Percentiles rank a stretch among this genome's conserved stretches.
Conservation (phyloP, 305 asterid species). For the Fraxinus greggii region DNA sequence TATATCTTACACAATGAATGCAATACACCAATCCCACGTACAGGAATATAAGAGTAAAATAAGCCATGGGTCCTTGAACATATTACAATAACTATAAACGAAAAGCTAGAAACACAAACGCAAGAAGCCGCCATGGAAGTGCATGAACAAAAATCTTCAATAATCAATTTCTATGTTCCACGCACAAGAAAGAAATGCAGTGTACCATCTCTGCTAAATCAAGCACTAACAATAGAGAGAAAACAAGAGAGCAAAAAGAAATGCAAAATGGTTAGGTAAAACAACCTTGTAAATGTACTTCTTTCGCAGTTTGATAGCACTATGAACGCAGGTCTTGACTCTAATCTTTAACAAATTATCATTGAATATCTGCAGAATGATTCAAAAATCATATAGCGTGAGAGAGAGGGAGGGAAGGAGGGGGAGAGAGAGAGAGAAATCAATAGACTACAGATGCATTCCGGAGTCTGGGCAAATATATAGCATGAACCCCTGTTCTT, state of each 20-base stretch:
- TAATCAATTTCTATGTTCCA: not conserved
- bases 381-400: constrained; percentile 12
- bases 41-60: not conserved
- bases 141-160: not conserved
- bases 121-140: not conserved
- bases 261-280: constrained; percentile 23
- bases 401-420: constrained; percentile 21
- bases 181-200: not conserved
- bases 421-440: constrained; percentile 15
- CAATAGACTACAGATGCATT: constrained; percentile 14
- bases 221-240: not conserved
- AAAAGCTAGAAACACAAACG: not conserved
- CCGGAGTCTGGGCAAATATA: not conserved
- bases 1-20: not conserved
- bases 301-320: constrained; percentile 92
- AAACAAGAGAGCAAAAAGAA: not conserved
- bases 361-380: constrained; percentile 70
- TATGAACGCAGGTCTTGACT: constrained; percentile 81
- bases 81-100: not conserved
- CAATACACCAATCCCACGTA: not conserved
- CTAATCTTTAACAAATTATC: constrained; percentile 79
- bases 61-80: not conserved
- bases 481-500: not conserved
- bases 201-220: not conserved
- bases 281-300: constrained; percentile 84